Evolutionary conservation across 441 rosid species (phyloP), one percentile per base, ranked within the genome.

Genomic region (Omphalea diandra): DNA sequence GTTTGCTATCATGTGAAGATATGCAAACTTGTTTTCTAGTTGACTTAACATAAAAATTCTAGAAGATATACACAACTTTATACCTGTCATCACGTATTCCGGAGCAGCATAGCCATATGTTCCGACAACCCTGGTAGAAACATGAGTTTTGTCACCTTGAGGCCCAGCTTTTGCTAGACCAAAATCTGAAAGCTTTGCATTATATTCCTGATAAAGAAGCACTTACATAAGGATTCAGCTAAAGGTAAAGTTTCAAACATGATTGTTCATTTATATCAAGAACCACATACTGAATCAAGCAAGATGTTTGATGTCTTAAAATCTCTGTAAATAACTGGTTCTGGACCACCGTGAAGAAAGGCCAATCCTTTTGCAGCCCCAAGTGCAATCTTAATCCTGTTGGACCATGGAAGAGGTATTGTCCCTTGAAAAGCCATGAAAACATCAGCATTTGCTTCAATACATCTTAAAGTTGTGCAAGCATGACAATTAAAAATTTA

Each of bases 111-210:
- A 94, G 69, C 98, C 98, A 9, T 94, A 94, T 10, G 97, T 94
- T 60, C 98, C 98, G 86, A 94, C 89, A 36, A 94, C 97, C 73
- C 97, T 84, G 44, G 97, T 94, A 65, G 98, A 94, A 68, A 94
- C 97, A 72, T 94, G 98, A 46, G 98, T 94, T 81, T 94, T 94
- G 78, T 94, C 98, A 62, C 98, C 98, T 74, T 88, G 89, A 29
- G 98, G 98, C 20, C 98, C 98, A 77, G 93, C 98, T 80, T 94
- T 94, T 36, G 98, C 98, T 41, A 94, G 88, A 50, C 98, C 98
- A 69, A 94, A 94, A 77, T 94, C 98, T 47, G 98, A 90, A 74
- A 94, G 98, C 82, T 94, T 91, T 70, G 98, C 97, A 74, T 79
- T 88, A 73, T 86, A 94, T 73, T 88, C 84, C 98, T 94, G 75